Percentiles rank a stretch among this genome's conserved stretches.
phyloP scores from a whole-genome alignment of 140 eudicot species.

The Senecio squalidus region DNA sequence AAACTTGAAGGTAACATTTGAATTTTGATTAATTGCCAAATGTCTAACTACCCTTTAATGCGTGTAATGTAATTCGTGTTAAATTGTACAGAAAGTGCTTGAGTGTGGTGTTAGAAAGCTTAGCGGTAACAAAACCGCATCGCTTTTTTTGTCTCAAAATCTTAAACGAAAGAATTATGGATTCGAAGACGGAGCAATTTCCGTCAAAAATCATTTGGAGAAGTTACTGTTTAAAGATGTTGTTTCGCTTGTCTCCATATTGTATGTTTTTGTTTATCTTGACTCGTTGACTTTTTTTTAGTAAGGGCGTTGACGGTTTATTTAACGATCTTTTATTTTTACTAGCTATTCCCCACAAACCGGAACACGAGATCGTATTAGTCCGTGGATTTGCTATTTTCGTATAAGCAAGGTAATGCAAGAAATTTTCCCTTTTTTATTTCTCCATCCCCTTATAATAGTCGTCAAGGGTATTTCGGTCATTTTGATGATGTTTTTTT shows the following conservation, averaged over 20 bases:
- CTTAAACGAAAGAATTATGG: conserved; percentile 61
- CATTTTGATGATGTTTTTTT: conserved; percentile 9
- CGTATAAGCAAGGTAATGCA: conserved; percentile 68
- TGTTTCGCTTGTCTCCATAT: conserved; percentile 56
- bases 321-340: neutral
- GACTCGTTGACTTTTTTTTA: neutral
- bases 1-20: conserved; percentile 54
- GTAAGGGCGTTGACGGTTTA: conserved; percentile 11
- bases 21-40: conserved; percentile 1
- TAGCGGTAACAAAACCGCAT: conserved; percentile 54
- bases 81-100: conserved; percentile 62
- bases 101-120: conserved; percentile 72
- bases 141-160: conserved; percentile 63
- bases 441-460: neutral
- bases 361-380: conserved; percentile 17
- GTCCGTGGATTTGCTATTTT: conserved; percentile 93
- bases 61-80: conserved; percentile 10
- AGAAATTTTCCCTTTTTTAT: neutral
- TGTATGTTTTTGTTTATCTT: conserved; percentile 34
- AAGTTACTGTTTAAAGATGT: conserved; percentile 51
- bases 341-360: conserved; percentile 45
- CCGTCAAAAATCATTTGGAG: conserved; percentile 74
- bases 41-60: neutral
- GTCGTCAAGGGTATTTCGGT: neutral
- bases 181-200: conserved; percentile 82